Conservation (phyloP, 305 asterid genomes). For the Rubia tinctorum region DNA sequence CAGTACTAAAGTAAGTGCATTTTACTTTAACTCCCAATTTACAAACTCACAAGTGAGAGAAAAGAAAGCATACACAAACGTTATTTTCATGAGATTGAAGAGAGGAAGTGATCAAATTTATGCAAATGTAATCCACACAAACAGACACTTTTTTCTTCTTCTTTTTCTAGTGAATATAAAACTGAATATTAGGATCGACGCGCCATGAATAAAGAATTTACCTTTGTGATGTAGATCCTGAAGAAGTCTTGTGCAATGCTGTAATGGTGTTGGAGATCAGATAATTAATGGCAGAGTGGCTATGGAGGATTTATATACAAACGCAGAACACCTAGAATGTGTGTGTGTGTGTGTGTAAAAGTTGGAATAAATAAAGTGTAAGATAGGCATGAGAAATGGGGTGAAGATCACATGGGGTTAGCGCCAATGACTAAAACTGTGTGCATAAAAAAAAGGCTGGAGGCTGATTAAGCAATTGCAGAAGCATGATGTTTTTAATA, state of each 20-base stretch:
- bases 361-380: slow-evolving; percentile 25
- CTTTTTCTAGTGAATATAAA: no score
- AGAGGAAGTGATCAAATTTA: no score
- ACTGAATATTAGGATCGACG: no score
- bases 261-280: neutral
- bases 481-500: slow-evolving; percentile 30
- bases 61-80: no score
- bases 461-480: neutral
- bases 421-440: neutral
- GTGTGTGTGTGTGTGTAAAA: slow-evolving; percentile 11
- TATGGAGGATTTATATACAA: neutral
- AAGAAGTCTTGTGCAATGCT: neutral
- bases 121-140: no score
- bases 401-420: slow-evolving; percentile 81
- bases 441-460: slow-evolving; percentile 5
- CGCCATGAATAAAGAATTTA: no score
- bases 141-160: no score
- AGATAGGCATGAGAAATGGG: slow-evolving; percentile 57
- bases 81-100: no score
- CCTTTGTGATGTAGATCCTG: neutral
- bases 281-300: neutral
- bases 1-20: no score
- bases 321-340: slow-evolving; percentile 12
- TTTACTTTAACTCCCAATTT: no score
- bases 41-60: no score